phyloP scores from a whole-genome alignment of 805 yeast species.

The Yamadazyma endophytica region DNA sequence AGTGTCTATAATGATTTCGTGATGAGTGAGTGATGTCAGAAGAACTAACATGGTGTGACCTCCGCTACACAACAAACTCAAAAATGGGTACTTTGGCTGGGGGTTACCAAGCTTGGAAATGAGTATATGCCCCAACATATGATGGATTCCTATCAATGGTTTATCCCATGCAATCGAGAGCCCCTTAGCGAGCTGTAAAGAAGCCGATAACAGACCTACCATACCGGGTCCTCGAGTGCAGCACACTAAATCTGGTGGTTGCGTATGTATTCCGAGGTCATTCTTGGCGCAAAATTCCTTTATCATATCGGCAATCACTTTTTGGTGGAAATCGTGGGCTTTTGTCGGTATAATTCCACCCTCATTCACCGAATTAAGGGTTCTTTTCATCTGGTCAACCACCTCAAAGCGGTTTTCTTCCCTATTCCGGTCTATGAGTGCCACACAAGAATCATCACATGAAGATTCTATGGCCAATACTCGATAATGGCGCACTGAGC shows the following conservation, averaged over 20 bases:
- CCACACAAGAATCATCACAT: constrained; percentile 93
- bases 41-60: constrained; percentile 91
- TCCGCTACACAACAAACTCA: constrained; percentile 81
- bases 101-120: constrained; percentile 35
- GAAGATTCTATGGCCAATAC: constrained; percentile 89
- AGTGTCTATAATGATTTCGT: constrained; percentile 70
- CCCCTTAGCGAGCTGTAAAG: constrained; percentile 83
- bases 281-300: constrained; percentile 36
- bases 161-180: constrained; percentile 69
- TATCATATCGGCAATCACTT: constrained; percentile 49
- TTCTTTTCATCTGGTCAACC: constrained; percentile 56
- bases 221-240: constrained; percentile 97
- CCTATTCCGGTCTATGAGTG: constrained; percentile 55
- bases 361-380: constrained; percentile 57
- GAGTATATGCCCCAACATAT: constrained; percentile 90
- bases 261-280: constrained; percentile 17
- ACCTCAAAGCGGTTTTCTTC: constrained; percentile 39
- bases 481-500: constrained; percentile 49
- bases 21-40: constrained; percentile 56
- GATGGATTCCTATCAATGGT: constrained; percentile 89
- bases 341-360: constrained; percentile 90
- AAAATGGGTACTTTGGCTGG: constrained; percentile 57
- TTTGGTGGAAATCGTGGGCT: constrained; percentile 78
- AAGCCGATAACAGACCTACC: constrained; percentile 82
- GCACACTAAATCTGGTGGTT: constrained; percentile 69